Evolutionary conservation across 2,329 filamentous ascomycete genomes (phyloP).

Genomic region (Penicillium paneum): DNA sequence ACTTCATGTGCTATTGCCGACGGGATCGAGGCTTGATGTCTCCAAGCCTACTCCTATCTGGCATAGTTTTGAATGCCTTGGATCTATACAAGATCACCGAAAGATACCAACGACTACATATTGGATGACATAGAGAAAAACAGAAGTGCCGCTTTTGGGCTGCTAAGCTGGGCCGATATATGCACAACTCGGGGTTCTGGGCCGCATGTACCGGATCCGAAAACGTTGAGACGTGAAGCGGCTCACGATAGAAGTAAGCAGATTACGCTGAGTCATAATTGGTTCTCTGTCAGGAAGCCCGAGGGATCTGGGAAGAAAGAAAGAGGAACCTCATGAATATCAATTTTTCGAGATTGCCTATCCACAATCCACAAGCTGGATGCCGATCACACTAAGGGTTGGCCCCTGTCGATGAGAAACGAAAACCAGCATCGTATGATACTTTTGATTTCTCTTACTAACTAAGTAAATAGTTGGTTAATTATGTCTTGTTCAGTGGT

Average conservation of each 20-base stretch:
- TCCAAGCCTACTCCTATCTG: background rate
- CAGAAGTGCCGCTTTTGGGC: background rate
- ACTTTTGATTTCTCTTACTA: background rate
- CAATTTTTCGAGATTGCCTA: background rate
- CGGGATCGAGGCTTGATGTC: background rate
- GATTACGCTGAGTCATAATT: background rate
- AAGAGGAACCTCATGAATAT: background rate
- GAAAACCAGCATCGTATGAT: background rate
- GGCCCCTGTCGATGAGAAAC: background rate
- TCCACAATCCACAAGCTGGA: background rate
- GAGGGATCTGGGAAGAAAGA: background rate
- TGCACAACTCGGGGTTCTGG: background rate
- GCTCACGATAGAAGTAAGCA: background rate
- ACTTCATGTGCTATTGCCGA: too few relatives aligned
- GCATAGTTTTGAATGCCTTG: background rate
- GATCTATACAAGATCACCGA: too few relatives aligned
- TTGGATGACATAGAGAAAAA: background rate
- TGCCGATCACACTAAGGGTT: background rate
- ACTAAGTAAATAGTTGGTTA: too few relatives aligned
- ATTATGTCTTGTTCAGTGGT: background rate
- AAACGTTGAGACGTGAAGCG: background rate
- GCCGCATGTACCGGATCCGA: background rate
- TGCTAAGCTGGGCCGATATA: background rate
- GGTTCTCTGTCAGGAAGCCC: background rate
- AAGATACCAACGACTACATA: background rate